Evolutionary conservation across 2,329 filamentous ascomycete species (phyloP).

Genomic region (Ascosphaera pollenicola): DNA sequence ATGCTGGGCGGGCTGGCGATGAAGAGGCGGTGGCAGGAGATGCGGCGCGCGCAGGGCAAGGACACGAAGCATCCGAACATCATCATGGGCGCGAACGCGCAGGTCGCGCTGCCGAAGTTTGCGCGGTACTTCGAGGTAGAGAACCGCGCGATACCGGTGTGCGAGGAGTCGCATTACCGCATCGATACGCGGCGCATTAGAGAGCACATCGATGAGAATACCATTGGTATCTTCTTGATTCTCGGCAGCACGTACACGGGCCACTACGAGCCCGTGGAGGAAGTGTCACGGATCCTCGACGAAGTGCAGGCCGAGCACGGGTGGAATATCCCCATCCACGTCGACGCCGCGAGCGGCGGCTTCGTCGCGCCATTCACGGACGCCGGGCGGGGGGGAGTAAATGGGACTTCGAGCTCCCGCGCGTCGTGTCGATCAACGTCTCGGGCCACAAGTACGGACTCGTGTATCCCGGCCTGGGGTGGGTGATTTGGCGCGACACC

Average conservation of each 20-base stretch:
- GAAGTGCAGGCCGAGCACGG: conserved; percentile 37
- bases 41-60: conserved; percentile 63
- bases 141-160: conserved; percentile 43
- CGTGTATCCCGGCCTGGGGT: conserved; percentile 81
- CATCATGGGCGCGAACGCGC: conserved; percentile 86
- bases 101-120: conserved; percentile 94
- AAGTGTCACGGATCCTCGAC: conserved; percentile 64
- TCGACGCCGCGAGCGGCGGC: conserved; percentile 78
- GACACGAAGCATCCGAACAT: conserved; percentile 66
- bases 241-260: conserved; percentile 88
- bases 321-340: conserved; percentile 79
- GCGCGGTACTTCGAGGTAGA: conserved; percentile 81
- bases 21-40: conserved; percentile 89
- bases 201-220: conserved; percentile 42
- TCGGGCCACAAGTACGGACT: conserved; percentile 74
- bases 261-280: conserved; percentile 86
- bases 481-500: conserved; percentile 71
- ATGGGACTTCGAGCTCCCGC: conserved; percentile 87
- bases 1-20: conserved; percentile 46
- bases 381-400: conserved; percentile 51
- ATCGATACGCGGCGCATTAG: conserved; percentile 42
- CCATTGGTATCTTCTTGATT: conserved; percentile 81
- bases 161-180: conserved; percentile 30
- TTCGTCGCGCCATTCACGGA: conserved; percentile 86
- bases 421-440: conserved; percentile 82